These are phyloP conservation scores for Clathrospora elynae DNA, from an alignment of 2,329 filamentous ascomycete species.

Conservation along the genomic window DNA sequence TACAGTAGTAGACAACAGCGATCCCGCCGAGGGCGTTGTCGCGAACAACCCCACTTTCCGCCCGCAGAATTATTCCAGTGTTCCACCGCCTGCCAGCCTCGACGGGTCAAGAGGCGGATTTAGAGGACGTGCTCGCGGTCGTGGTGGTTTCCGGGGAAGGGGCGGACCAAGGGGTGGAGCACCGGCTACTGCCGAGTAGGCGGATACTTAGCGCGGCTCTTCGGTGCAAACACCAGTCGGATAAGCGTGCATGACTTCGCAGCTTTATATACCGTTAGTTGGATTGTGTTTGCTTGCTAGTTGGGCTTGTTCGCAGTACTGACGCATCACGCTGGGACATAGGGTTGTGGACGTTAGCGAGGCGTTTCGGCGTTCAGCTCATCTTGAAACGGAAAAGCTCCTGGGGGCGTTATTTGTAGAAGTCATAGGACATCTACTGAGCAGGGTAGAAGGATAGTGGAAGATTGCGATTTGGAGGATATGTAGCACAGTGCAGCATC, in stretches of 20 bases:
- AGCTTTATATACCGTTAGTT: too few species aligned
- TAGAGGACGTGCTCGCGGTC: conserved; percentile 40
- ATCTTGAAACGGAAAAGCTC: neutral
- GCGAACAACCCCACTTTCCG: conserved; percentile 62
- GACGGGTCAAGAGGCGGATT: conserved; percentile 35
- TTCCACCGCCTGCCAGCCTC: conserved; percentile 45
- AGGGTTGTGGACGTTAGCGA: neutral
- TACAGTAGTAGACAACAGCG: conserved; percentile 55
- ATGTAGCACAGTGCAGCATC: neutral
- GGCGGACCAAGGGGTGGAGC: conserved; percentile 37
- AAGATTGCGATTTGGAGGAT: neutral
- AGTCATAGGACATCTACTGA: too few species aligned
- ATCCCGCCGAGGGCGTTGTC: conserved; percentile 60
- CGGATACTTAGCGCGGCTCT: too few species aligned
- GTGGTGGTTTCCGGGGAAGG: conserved; percentile 40
- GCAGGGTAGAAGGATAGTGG: neutral
- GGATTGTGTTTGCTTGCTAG: too few species aligned
- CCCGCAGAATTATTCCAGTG: conserved; percentile 53
- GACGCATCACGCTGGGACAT: neutral
- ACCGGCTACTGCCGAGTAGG: conserved; percentile 26
- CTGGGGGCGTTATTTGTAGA: neutral
- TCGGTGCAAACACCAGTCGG: too few species aligned
- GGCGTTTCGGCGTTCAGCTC: conserved; percentile 4
- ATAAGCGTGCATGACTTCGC: too few species aligned
- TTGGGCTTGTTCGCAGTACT: too few species aligned